Base-by-base conservation (phyloP, 2,329 filamentous ascomycete genomes). In the Calonectria ilicicola region DNA sequence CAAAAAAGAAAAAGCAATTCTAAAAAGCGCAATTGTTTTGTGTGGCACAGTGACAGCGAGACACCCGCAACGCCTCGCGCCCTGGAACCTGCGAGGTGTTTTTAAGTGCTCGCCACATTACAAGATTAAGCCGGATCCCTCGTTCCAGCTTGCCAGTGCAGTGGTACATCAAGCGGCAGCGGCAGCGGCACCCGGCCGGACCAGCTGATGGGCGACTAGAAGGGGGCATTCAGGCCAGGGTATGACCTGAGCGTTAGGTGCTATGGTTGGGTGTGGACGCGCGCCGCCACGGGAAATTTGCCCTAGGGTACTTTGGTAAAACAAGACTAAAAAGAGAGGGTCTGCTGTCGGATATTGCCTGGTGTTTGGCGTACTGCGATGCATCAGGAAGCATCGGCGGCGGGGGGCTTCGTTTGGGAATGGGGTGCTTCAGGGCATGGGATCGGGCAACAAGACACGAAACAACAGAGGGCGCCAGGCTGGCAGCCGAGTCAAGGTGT, bases 81-180 rank as follows among this genome's bases (percentile, higher is more conserved):
- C 40, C 65, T 53, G 21, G 44, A 63, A 56, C 42, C 53, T 68
- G 21, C 53, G 53, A 49, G 53, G 65, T 64, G 65, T 65, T 67
- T 68, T 68, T 67, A 56, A 38, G 65, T 71, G 56, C 56, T 62
- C 49, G 35, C 44, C 63, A 23, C 53, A 44, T 65, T 64, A 56
- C 58, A 51, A 76, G 76, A 78, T 76, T 70, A 67, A 67, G 74
- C 70, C 70, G 64, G 47, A 67, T 72, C 69, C 65, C 46, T 64
- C 47, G n/a, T 21, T 47, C 44, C 6, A 17, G 4, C 3, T 23
- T 60, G 62, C 40, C 56, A 69, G 68, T 65, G 72, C 58, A 32
- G 63, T 75, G 64, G 71, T 73, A 35, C 44, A 42, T 27, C 68
- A 53, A 75, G 72, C 70, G 74, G 74, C 62, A 72, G 68, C 70